These are phyloP conservation scores for Pichia ethanolica DNA, from an alignment of 805 yeast genomes.

Conservation along the genomic window DNA sequence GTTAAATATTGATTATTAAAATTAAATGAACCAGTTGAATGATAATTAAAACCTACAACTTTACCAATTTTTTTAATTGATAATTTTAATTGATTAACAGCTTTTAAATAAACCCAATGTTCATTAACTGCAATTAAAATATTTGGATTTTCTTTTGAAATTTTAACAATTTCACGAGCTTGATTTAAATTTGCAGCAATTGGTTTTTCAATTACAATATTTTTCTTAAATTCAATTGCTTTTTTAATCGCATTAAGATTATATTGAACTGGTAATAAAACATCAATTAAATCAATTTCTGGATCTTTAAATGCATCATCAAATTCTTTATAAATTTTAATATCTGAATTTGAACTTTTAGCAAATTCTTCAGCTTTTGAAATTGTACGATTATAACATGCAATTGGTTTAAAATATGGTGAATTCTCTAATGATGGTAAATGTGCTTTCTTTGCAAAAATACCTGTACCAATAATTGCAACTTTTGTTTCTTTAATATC, in stretches of 20 bases:
- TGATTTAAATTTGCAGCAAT: conserved; percentile 79
- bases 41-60: conserved; percentile 60
- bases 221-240: conserved; percentile 70
- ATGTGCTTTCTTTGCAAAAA: conserved; percentile 81
- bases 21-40: conserved; percentile 67
- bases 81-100: conserved; percentile 47
- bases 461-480: conserved; percentile 75
- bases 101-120: conserved; percentile 72
- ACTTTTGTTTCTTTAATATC: conserved; percentile 33
- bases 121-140: conserved; percentile 74
- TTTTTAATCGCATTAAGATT: conserved; percentile 61
- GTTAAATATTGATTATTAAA: conserved; percentile 49
- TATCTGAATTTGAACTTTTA: conserved; percentile 36
- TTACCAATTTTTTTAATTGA: conserved; percentile 68
- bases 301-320: conserved; percentile 62
- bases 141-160: conserved; percentile 48
- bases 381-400: conserved; percentile 78
- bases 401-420: conserved; percentile 47
- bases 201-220: conserved; percentile 83
- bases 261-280: conserved; percentile 80
- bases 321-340: conserved; percentile 50
- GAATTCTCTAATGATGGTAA: conserved; percentile 61
- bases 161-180: conserved; percentile 69
- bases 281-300: conserved; percentile 73
- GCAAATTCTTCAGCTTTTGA: conserved; percentile 82